A percentile compares a stretch with the other conserved stretches of the same genome.
Evolutionary conservation across 768 basidiomycete genomes (phyloP).

Genomic region (Zangia roseola): DNA sequence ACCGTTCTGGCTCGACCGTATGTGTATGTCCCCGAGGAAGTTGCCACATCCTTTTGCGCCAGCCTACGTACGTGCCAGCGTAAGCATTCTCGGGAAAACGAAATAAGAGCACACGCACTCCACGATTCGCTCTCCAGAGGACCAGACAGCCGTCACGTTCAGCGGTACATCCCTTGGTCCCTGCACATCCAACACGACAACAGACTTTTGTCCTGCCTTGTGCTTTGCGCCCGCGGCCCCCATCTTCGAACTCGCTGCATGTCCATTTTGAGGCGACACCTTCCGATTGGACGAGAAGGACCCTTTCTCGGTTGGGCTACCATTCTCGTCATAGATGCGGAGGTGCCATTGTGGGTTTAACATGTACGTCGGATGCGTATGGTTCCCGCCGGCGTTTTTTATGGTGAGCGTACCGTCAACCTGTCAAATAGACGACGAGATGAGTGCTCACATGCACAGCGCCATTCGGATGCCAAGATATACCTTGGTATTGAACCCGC

Average conservation of each 20-base stretch:
- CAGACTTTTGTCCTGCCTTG: slow-evolving; percentile 33
- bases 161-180: slow-evolving; percentile 67
- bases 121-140: slow-evolving; percentile 66
- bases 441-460: not conserved
- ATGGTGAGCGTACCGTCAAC: slow-evolving; percentile 59
- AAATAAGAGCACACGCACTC: slow-evolving; percentile 51
- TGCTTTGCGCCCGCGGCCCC: not conserved
- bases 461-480: not conserved
- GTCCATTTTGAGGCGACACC: not conserved
- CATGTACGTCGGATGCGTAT: slow-evolving; percentile 78
- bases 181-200: slow-evolving; percentile 46
- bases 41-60: slow-evolving; percentile 64
- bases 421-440: slow-evolving; percentile 35
- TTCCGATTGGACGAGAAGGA: not conserved
- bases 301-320: slow-evolving; percentile 3
- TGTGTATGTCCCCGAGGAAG: slow-evolving; percentile 77
- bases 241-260: not conserved
- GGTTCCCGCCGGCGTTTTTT: slow-evolving; percentile 83
- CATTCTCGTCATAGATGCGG: slow-evolving; percentile 43
- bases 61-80: slow-evolving; percentile 35
- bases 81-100: not conserved
- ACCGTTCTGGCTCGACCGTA: slow-evolving; percentile 66
- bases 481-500: slow-evolving; percentile 17
- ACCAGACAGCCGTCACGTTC: slow-evolving; percentile 74
- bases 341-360: slow-evolving; percentile 87